phyloP scores from a whole-genome alignment of 805 yeast species.

The Starmerella tilneyi region DNA sequence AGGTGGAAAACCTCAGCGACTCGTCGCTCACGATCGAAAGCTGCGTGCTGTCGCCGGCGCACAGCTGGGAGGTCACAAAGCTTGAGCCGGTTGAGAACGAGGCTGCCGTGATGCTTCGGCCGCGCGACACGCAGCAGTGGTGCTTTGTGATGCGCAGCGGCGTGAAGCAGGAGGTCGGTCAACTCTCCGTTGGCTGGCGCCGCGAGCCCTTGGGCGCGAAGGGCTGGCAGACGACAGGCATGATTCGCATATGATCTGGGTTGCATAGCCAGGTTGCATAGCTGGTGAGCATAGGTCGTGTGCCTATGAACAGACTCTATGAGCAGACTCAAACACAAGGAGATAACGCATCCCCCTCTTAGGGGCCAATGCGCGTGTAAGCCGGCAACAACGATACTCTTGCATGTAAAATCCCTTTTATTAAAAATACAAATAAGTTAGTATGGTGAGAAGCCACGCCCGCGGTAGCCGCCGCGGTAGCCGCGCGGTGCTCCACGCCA shows the following conservation, averaged over 20 bases:
- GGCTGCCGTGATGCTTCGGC: constrained; percentile 23
- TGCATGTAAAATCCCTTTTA: background rate
- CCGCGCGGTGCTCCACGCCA: constrained; percentile 32
- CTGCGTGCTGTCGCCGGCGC: constrained; percentile 25
- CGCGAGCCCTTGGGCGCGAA: constrained; percentile 32
- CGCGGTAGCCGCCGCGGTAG: constrained; percentile 30
- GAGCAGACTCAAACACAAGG: background rate
- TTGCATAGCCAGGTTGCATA: background rate
- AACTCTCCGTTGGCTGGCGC: constrained; percentile 29
- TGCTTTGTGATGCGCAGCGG: constrained; percentile 24
- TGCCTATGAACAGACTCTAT: no score
- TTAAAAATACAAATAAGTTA: constrained; percentile 20
- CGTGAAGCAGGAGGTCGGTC: constrained; percentile 17
- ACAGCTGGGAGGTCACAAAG: constrained; percentile 23
- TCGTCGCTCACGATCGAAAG: constrained; percentile 27
- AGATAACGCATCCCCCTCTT: background rate
- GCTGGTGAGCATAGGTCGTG: no score
- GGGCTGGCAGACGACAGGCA: constrained; percentile 28
- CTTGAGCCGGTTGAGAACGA: constrained; percentile 7
- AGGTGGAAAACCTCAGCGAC: constrained; percentile 30
- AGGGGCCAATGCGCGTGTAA: background rate
- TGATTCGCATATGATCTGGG: constrained; percentile 12
- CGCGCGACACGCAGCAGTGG: constrained; percentile 28
- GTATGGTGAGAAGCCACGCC: constrained; percentile 37
- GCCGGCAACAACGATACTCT: background rate